Evolutionary conservation across 345 rosid species (phyloP), one percentile per base, ranked within the genome.

Genomic region (Hibiscus trionum): DNA sequence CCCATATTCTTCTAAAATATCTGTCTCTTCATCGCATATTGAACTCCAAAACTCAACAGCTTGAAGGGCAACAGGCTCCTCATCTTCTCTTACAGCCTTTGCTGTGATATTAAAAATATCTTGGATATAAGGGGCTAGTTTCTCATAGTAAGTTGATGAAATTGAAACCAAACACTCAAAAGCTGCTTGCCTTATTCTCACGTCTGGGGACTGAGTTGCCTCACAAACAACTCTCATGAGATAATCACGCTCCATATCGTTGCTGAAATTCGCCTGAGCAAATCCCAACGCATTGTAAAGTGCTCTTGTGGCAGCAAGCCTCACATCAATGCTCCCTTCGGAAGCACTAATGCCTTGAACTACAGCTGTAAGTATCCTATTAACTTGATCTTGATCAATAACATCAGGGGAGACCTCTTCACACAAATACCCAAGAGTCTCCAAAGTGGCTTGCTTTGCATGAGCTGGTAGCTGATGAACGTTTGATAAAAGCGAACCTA

Each of bases 331-430:
- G 67, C 82, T 84, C 21, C 75, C 85, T 74, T 87, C 91, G 3
- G 89, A 78, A 4, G 84, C 82, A 68, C 82, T 87, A 89, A 86
- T 82, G 46, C 89, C 86, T 75, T 87, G 91, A 77, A 88, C 91
- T 64, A 86, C 90, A 66, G 86, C 88, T 0, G 90, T 88, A 71
- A 89, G 88, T 68, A 89, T 89, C 76, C 82, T 89, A 78, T 89
- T 89, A 72, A 89, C 95, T 42, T 87, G 91, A 76, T 88, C 93
- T 79, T 88, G 93, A 11, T 88, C 93, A 1, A 88, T 86, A 46
- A 77, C 88, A 64, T 87, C 93, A 56, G 93, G 89, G 3, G 93
- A 87, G 39, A 88, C 88, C 86, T 88, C 93, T 75, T 88, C 93
- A 65, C 93, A 88, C 6, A 88, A 71, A 75, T 88, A 88, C 56